phyloP scores from a whole-genome alignment of 345 rosid species.

The Carallia brachiata region DNA sequence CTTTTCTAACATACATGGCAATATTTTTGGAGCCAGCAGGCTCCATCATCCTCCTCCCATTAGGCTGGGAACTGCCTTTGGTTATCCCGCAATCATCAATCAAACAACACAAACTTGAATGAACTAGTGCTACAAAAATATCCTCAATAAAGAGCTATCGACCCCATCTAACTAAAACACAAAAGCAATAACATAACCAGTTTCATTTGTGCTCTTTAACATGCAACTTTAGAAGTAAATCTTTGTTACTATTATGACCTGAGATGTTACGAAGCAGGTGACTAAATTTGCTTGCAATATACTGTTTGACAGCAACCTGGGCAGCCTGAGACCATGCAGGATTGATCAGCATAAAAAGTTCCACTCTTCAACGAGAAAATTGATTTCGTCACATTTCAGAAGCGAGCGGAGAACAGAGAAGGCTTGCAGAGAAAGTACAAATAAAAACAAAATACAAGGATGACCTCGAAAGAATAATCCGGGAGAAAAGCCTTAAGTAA shows the following conservation, averaged over 20 bases:
- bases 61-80: not conserved
- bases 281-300: conserved; percentile 56
- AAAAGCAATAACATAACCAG: not conserved
- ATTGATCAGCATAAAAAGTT: conserved; percentile 26
- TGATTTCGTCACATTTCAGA: not conserved
- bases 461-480: conserved; percentile 70
- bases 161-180: conserved; percentile 8
- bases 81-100: conserved; percentile 1
- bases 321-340: conserved; percentile 69
- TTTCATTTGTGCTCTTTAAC: not conserved
- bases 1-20: too few species aligned
- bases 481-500: conserved; percentile 73
- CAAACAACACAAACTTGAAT: not conserved
- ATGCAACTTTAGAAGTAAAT: not conserved
- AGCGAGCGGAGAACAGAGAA: not conserved
- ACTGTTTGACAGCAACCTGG: conserved; percentile 62
- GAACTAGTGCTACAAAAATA: not conserved
- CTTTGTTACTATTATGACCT: conserved; percentile 39
- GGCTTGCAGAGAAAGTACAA: not conserved
- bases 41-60: not conserved
- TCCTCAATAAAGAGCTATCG: not conserved
- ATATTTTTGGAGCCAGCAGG: not conserved
- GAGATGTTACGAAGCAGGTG: conserved; percentile 74
- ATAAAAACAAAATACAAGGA: conserved; percentile 18
- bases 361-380: conserved; percentile 2